Conservation (phyloP, 768 basidiomycete genomes). For the Xerocomellus intermedius region DNA sequence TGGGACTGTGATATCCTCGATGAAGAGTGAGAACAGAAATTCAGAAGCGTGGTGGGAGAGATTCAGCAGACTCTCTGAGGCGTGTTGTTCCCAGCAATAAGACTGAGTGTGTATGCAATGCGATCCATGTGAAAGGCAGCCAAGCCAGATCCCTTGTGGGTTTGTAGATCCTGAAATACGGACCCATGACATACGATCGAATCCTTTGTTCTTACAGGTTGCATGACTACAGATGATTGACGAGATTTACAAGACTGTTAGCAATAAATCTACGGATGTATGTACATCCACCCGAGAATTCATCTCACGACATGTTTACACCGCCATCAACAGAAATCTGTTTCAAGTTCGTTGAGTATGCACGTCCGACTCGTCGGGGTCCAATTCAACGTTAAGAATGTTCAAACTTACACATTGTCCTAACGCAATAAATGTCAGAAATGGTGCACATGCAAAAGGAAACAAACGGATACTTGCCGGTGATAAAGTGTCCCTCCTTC, state of each 20-base stretch:
- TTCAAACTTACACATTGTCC: conserved; percentile 26
- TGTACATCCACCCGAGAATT: background rate
- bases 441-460: background rate
- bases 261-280: background rate
- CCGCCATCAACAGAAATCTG: conserved; percentile 24
- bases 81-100: no score
- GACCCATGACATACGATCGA: no score
- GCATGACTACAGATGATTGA: background rate
- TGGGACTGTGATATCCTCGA: no score
- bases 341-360: background rate
- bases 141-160: no score
- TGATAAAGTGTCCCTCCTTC: conserved; percentile 37
- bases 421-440: conserved; percentile 1
- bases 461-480: conserved; percentile 21
- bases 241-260: background rate
- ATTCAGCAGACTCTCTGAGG: no score
- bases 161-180: no score
- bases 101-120: no score
- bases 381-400: background rate
- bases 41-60: no score
- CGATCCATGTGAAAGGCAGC: no score
- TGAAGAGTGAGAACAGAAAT: no score
- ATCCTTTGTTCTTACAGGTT: background rate
- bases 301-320: background rate
- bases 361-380: background rate